These are phyloP conservation scores for Triticum urartu DNA, from an alignment of 176 grass and related monocot species.

Conservation along the genomic window DNA sequence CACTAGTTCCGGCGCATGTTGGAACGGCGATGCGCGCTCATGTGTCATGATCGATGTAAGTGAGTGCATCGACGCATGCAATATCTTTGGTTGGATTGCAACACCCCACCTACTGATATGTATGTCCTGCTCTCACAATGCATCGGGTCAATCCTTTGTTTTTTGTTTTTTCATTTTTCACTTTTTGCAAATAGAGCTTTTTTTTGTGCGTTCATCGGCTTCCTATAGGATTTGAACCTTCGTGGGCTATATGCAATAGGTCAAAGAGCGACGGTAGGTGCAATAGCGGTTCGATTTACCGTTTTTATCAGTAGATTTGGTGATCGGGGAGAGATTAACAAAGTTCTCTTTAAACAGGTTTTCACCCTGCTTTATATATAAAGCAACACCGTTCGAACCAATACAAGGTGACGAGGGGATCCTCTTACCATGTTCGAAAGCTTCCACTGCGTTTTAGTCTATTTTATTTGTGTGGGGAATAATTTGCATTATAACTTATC, in stretches of 20 bases:
- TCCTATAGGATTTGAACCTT: neutral
- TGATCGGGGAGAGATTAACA: too few species aligned
- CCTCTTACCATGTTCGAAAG: too few species aligned
- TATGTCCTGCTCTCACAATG: neutral
- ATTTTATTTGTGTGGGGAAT: neutral
- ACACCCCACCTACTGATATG: neutral
- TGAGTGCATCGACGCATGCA: neutral
- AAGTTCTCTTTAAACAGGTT: too few species aligned
- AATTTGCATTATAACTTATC: neutral
- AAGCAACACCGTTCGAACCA: too few species aligned
- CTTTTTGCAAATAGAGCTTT: too few species aligned
- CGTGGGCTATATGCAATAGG: neutral
- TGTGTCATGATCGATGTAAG: neutral
- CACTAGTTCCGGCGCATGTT: neutral
- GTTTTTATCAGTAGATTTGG: too few species aligned
- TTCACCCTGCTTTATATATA: too few species aligned
- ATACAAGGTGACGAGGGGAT: too few species aligned
- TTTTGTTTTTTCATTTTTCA: too few species aligned
- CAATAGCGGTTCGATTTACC: neutral
- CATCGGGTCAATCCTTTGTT: neutral
- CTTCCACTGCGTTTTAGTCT: too few species aligned
- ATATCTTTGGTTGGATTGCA: constrained; percentile 26
- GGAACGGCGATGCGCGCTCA: neutral
- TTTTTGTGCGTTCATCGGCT: too few species aligned
- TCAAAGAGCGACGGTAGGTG: neutral